Conservation (phyloP, 2,329 filamentous ascomycete species). For the Hypocreales sp. region DNA sequence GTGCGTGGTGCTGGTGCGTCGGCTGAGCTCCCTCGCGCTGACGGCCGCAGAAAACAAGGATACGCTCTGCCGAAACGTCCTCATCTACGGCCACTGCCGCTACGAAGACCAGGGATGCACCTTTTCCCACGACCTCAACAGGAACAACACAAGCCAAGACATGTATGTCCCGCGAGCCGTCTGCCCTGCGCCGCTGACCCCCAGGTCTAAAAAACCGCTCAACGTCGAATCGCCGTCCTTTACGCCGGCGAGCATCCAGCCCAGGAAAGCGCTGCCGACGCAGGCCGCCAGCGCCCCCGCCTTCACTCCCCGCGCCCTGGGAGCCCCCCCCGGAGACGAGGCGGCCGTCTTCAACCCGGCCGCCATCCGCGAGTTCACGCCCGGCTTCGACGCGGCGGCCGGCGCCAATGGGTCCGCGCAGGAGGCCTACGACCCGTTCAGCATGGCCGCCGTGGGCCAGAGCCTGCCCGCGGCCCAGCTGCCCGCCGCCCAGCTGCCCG, state of each 20-base stretch:
- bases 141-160: not conserved
- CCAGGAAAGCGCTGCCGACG: constrained; percentile 65
- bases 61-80: constrained; percentile 79
- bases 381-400: constrained; percentile 35
- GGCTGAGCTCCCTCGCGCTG: constrained; percentile 3
- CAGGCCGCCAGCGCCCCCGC: constrained; percentile 80
- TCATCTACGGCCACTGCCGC: constrained; percentile 85
- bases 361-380: constrained; percentile 43
- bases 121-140: constrained; percentile 59
- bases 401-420: constrained; percentile 31
- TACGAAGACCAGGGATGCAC: constrained; percentile 85
- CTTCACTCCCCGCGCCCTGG: constrained; percentile 57
- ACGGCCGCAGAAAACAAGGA: constrained; percentile 57
- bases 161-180: not conserved
- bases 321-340: constrained; percentile 27
- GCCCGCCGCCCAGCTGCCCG: constrained; percentile 31
- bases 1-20: constrained; percentile 20
- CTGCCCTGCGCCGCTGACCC: not conserved
- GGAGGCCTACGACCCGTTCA: constrained; percentile 48
- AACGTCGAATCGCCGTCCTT: constrained; percentile 97
- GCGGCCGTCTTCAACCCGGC: constrained; percentile 37
- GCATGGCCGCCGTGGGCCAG: constrained; percentile 39
- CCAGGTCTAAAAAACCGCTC: constrained; percentile 54
- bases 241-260: constrained; percentile 46
- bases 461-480: constrained; percentile 33